Conservation (phyloP, 2,329 filamentous ascomycete genomes). For the Pyricularia pennisetigena region DNA sequence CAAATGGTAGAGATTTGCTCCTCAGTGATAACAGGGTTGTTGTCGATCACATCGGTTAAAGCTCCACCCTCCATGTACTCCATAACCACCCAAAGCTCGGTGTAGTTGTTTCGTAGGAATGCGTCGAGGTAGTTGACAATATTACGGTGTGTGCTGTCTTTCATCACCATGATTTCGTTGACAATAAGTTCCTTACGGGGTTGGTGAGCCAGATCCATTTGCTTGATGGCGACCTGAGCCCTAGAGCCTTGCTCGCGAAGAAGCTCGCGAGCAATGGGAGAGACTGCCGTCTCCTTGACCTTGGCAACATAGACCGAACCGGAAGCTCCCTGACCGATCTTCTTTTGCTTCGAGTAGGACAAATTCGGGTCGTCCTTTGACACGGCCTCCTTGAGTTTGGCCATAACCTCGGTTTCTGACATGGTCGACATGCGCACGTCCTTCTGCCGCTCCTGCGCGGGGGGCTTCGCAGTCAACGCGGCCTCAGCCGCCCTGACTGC, state of each 20-base stretch:
- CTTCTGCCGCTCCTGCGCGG: constrained; percentile 65
- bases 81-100: constrained; percentile 98
- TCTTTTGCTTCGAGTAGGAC: constrained; percentile 98
- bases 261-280: constrained; percentile 67
- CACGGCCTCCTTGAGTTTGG: constrained; percentile 85
- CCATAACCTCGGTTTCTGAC: constrained; percentile 96
- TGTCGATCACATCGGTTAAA: constrained; percentile 95
- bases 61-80: constrained; percentile 99
- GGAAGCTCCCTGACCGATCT: constrained; percentile 95
- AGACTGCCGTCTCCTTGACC: constrained; percentile 73
- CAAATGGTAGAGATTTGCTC: constrained; percentile 95
- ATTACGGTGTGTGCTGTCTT: constrained; percentile 95
- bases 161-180: constrained; percentile 99
- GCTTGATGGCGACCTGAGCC: constrained; percentile 94
- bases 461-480: constrained; percentile 74
- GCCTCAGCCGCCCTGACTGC: constrained; percentile 83
- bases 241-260: constrained; percentile 70
- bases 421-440: constrained; percentile 98
- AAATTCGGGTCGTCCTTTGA: constrained; percentile 91
- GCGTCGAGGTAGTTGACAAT: constrained; percentile 99
- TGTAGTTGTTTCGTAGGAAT: constrained; percentile 60
- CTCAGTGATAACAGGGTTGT: constrained; percentile 92
- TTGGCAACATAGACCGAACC: constrained; percentile 92
- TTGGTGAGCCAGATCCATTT: constrained; percentile 98
- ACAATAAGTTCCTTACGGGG: constrained; percentile 99